These are phyloP conservation scores for Blastobotrys ciferrii DNA, from an alignment of 1,139 yeast species.

Conservation along the genomic window DNA sequence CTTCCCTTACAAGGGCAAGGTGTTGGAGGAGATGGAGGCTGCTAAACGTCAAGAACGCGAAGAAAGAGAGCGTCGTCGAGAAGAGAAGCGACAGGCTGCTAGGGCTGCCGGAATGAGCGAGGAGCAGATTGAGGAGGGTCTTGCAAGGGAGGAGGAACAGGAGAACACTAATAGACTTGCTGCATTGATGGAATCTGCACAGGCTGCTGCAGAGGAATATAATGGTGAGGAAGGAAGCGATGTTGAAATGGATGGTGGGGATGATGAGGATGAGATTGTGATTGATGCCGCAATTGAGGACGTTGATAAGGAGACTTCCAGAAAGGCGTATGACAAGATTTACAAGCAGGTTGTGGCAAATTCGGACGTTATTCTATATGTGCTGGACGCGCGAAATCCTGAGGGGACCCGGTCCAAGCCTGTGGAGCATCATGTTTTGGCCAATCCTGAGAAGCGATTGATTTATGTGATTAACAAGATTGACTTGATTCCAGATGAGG, in stretches of 20 bases:
- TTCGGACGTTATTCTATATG: slow-evolving; percentile 86
- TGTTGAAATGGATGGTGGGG: slow-evolving; percentile 31
- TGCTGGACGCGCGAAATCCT: slow-evolving; percentile 96
- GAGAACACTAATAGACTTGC: slow-evolving; percentile 58
- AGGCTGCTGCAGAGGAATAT: slow-evolving; percentile 67
- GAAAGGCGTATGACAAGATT: slow-evolving; percentile 64
- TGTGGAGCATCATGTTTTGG: slow-evolving; percentile 86
- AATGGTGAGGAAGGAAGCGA: slow-evolving; percentile 43
- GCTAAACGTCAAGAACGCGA: slow-evolving; percentile 62
- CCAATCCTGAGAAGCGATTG: slow-evolving; percentile 77
- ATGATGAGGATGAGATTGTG: slow-evolving; percentile 44
- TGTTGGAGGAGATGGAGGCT: slow-evolving; percentile 77
- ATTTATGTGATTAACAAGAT: slow-evolving; percentile 86
- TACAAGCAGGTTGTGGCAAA: slow-evolving; percentile 90
- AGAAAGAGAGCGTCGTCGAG: slow-evolving; percentile 51
- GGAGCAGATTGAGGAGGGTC: slow-evolving; percentile 44
- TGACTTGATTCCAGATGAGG: slow-evolving; percentile 85
- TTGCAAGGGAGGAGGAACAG: slow-evolving; percentile 44
- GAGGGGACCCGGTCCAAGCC: slow-evolving; percentile 89
- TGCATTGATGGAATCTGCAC: slow-evolving; percentile 87
- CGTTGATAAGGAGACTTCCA: slow-evolving; percentile 60
- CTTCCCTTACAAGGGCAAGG: slow-evolving; percentile 88
- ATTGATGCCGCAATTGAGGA: slow-evolving; percentile 36
- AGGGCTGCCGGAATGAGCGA: slow-evolving; percentile 39
- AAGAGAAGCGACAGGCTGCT: slow-evolving; percentile 50